phyloP scores from a whole-genome alignment of 345 rosid genomes.

The Conringia planisiliqua region DNA sequence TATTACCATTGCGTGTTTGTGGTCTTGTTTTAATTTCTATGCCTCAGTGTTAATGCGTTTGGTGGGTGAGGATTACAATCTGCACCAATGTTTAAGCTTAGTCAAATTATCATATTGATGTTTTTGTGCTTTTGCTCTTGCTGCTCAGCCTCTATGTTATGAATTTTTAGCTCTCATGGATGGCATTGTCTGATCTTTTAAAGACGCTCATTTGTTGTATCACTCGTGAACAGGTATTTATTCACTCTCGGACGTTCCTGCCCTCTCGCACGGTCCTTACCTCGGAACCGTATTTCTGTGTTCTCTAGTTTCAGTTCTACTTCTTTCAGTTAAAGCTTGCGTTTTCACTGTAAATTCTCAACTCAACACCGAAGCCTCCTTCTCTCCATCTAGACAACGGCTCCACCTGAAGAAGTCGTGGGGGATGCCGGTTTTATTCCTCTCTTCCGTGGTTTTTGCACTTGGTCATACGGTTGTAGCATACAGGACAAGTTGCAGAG shows the following conservation, averaged over 20 bases:
- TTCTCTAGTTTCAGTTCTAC: constrained; percentile 58
- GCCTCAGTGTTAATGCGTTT: not conserved
- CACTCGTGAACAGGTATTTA: constrained; percentile 54
- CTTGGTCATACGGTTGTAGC: constrained; percentile 87
- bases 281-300: constrained; percentile 74
- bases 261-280: constrained; percentile 82
- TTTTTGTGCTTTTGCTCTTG: not conserved
- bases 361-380: constrained; percentile 63
- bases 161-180: not conserved
- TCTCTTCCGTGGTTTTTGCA: constrained; percentile 78
- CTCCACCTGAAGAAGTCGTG: constrained; percentile 85
- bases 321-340: constrained; percentile 78
- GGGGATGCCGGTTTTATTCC: constrained; percentile 96
- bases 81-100: not conserved
- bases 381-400: constrained; percentile 60
- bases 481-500: constrained; percentile 80
- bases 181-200: not conserved
- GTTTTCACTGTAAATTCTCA: constrained; percentile 71
- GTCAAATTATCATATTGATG: not conserved
- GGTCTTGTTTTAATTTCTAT: not conserved
- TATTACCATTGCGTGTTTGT: not conserved
- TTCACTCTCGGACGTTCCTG: constrained; percentile 64
- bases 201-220: not conserved
- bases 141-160: not conserved
- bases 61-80: not conserved